phyloP scores from a whole-genome alignment of 2,329 filamentous ascomycete species.

The Colletotrichum tanaceti region DNA sequence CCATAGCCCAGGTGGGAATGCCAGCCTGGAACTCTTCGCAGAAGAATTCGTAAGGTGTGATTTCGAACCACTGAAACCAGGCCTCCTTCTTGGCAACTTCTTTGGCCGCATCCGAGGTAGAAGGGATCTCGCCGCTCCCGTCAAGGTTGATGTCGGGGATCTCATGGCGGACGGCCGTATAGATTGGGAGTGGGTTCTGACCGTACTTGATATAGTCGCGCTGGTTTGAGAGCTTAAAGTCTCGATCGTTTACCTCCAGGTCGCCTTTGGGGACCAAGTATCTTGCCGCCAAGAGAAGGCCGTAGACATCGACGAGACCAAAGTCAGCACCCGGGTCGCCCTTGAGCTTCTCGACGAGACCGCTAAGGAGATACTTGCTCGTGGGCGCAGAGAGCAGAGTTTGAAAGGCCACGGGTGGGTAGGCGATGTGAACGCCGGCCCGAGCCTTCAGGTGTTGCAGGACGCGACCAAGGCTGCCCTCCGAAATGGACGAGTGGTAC shows the following conservation, averaged over 20 bases:
- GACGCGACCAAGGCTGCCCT: constrained; percentile 74
- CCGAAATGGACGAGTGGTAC: constrained; percentile 83
- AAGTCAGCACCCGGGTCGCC: constrained; percentile 84
- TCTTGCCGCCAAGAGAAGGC: constrained; percentile 83
- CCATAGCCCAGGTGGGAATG: constrained; percentile 94
- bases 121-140: constrained; percentile 48
- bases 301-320: constrained; percentile 93
- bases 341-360: constrained; percentile 90
- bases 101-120: constrained; percentile 61
- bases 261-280: constrained; percentile 89
- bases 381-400: constrained; percentile 89
- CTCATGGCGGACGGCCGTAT: constrained; percentile 94
- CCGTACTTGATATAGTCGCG: constrained; percentile 80
- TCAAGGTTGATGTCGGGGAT: constrained; percentile 75
- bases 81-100: constrained; percentile 71
- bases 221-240: constrained; percentile 94
- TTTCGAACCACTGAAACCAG: constrained; percentile 99
- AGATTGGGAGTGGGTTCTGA: constrained; percentile 89
- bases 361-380: constrained; percentile 89
- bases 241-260: constrained; percentile 77
- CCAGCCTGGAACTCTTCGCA: constrained; percentile 92
- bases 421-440: constrained; percentile 89
- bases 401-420: constrained; percentile 84
- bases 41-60: constrained; percentile 94
- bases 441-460: constrained; percentile 89